Base-by-base conservation (phyloP, 495 filamentous ascomycete species). In the Penicillium ochrochloron region DNA sequence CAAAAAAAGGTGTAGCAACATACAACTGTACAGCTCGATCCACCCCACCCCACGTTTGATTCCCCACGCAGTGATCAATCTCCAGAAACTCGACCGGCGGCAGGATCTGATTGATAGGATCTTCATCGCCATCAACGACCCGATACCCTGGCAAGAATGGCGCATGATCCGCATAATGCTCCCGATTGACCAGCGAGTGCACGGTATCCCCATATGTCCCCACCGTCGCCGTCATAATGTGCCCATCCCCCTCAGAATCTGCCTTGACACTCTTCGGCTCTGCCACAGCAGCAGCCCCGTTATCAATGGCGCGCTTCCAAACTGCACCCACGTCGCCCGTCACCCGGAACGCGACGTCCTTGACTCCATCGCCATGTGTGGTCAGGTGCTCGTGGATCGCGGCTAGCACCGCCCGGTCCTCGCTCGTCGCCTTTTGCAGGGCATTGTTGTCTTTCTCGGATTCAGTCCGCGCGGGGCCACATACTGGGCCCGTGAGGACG, bases 1-100 rank as follows among this genome's bases (percentile, higher is more conserved):
- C n/a, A 11, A 29, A 31, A 25, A 4, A 39, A 1, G 12, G n/a
- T 10, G 21, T 6, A n/a, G 17, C 17, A 14, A 66, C 78, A 37
- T 75, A 85, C 80, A 90, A 93, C 58, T 84, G 86, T 71, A 92
- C 93, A 31, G 85, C 86, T 4, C 78, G 77, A 27, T 87, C 87
- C 84, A 96, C 89, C 58, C 87, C 83, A 70, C 85, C 81, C 91
- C 91, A 94, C 73, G 86, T 83, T 74, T 94, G 91, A 78, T 94
- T 94, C 61, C 92, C 92, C 59, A 94, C 92, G 76, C 92, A 94
- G 77, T 95, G 92, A 76, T 94, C 91, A 70, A 95, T 89, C 65
- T 84, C 85, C 57, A 84, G 77, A 21, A 94, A 81, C 2, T 76
- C 68, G 17, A 94, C 79, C 15, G 70, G 17, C 0, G 91, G 90